These are phyloP conservation scores for Trapa incisa DNA, from an alignment of 345 rosid genomes.

Conservation along the genomic window DNA sequence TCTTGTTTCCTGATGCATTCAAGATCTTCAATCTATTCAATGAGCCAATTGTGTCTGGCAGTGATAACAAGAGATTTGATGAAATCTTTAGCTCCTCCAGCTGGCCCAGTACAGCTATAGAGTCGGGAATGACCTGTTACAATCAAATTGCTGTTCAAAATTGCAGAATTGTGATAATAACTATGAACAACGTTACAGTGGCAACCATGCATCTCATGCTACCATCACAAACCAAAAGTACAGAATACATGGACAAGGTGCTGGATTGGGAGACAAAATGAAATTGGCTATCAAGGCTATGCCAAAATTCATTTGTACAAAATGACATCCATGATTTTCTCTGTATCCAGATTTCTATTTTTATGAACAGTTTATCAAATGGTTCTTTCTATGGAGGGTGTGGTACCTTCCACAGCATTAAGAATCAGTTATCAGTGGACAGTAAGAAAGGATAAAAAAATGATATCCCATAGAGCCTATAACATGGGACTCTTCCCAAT, in stretches of 20 bases:
- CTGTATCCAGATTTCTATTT: neutral
- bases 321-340: neutral
- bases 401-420: neutral
- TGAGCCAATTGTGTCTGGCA: conserved; percentile 80
- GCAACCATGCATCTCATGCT: neutral
- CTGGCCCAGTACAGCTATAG: conserved; percentile 60
- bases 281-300: neutral
- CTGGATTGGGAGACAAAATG: neutral
- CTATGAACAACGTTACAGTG: neutral
- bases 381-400: neutral
- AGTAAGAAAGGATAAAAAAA: neutral
- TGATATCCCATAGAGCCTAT: neutral
- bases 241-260: neutral
- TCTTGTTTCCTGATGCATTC: conserved; percentile 62
- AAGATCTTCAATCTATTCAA: conserved; percentile 52
- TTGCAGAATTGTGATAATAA: neutral
- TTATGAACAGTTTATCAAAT: neutral
- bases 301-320: too few relatives aligned
- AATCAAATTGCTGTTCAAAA: conserved; percentile 1
- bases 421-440: neutral
- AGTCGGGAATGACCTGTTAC: conserved; percentile 70
- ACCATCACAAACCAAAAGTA: neutral
- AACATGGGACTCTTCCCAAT: neutral
- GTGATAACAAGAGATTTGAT: conserved; percentile 56
- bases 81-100: conserved; percentile 67